Evolutionary conservation across 1,284 basidiomycete species (phyloP), one percentile per base, ranked within the genome.

Genomic region (Ustilago sp.): DNA sequence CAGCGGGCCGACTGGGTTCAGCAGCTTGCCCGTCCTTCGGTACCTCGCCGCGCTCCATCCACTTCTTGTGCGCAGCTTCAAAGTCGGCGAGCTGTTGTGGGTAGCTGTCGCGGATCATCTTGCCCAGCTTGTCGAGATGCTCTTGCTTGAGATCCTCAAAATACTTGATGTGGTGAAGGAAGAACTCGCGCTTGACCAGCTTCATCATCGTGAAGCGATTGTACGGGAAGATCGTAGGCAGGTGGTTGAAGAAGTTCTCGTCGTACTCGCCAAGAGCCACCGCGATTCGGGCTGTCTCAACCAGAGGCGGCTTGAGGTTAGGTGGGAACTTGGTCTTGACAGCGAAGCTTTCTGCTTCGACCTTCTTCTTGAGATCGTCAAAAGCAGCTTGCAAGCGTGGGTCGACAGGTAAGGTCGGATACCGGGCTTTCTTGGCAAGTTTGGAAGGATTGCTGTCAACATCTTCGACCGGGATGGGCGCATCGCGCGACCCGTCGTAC

Each of bases 201-300:
- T 86, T 86, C 76, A 79, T 83, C 79, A 88, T 84, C 5, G 88
- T 88, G 86, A 93, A 96, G 80, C 93, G 92, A 87, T 97, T 97
- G 85, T 96, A 96, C 0, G 94, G 94, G 83, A 97, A 95, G 50
- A 96, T 87, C 35, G 88, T 89, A 0, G 94, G 94, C 90, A 97
- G 92, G 43, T 92, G 88, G 81, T 91, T 92, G 88, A 96, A 96
- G 85, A 95, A 96, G 83, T 93, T 91, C 23, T 95, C 93, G 80
- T 94, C 92, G 87, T 95, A 96, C 85, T 95, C 93, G 85, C 91
- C 93, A 41, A 94, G 89, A 59, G 90, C 88, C 80, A 96, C 91
- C 0, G 95, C 95, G 59, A 92, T 89, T 57, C 93, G 87, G 1
- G 94, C 93, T 39, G 93, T 90, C 36, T 90, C 87, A 36, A 89